These are phyloP conservation scores for Selaginella tamariscina DNA, from an alignment of 75 land plant species.

Conservation along the genomic window DNA sequence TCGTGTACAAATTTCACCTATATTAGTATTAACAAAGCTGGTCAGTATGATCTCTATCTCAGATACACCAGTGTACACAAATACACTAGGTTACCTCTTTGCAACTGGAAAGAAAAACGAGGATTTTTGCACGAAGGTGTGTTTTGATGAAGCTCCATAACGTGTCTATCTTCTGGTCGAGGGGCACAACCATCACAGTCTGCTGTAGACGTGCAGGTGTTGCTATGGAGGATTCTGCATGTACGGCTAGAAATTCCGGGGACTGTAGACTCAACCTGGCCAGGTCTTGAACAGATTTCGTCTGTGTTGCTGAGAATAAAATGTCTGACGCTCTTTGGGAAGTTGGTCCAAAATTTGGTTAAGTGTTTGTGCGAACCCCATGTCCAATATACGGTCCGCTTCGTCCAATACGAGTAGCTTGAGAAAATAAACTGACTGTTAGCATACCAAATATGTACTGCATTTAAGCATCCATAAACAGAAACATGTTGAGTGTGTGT, in stretches of 20 bases:
- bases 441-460: too few relatives aligned
- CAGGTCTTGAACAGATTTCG: slow-evolving; percentile 84
- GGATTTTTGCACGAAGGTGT: slow-evolving; percentile 72
- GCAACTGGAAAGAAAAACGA: slow-evolving; percentile 83
- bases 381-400: slow-evolving; percentile 94
- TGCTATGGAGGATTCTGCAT: slow-evolving; percentile 79
- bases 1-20: slow-evolving; percentile 88
- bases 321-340: slow-evolving; percentile 67
- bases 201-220: slow-evolving; percentile 76
- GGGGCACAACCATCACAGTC: slow-evolving; percentile 66
- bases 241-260: slow-evolving; percentile 88
- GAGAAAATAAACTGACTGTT: neutral
- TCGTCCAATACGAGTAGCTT: slow-evolving; percentile 93
- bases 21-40: neutral
- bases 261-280: slow-evolving; percentile 89
- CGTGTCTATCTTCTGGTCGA: slow-evolving; percentile 80
- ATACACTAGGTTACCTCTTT: slow-evolving; percentile 60
- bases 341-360: slow-evolving; percentile 81
- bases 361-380: slow-evolving; percentile 56
- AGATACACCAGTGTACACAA: neutral
- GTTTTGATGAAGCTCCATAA: slow-evolving; percentile 90
- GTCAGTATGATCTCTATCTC: neutral
- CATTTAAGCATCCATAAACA: too few relatives aligned
- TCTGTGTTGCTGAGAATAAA: slow-evolving; percentile 97
- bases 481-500: too few relatives aligned